Conservation (phyloP, 2,329 filamentous ascomycete species). For the Proliferodiscus dingleyae region DNA sequence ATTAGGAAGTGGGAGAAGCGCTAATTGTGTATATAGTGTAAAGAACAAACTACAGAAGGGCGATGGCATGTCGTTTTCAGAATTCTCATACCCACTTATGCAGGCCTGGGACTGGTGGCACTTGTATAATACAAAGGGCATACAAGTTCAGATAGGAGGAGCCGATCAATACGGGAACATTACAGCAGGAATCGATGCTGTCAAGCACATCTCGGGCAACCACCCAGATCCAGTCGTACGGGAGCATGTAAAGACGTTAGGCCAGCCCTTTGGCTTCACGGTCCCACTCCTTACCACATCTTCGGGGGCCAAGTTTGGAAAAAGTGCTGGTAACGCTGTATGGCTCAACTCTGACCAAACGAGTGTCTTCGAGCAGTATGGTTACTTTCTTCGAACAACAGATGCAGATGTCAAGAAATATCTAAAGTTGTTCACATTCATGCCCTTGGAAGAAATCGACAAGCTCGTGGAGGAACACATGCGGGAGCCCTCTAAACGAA, state of each 20-base stretch:
- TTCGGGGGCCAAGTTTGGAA: conserved; percentile 86
- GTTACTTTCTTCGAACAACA: conserved; percentile 79
- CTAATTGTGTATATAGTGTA: conserved; percentile 41
- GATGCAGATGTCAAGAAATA: conserved; percentile 79
- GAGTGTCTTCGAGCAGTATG: conserved; percentile 77
- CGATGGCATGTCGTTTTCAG: conserved; percentile 89
- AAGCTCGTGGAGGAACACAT: conserved; percentile 63
- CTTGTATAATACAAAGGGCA: conserved; percentile 62
- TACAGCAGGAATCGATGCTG: conserved; percentile 77
- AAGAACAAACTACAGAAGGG: conserved; percentile 79
- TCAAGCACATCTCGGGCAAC: conserved; percentile 66
- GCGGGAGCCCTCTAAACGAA: conserved; percentile 62
- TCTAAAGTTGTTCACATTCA: conserved; percentile 85
- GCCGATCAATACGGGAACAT: conserved; percentile 98
- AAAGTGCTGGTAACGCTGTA: conserved; percentile 87
- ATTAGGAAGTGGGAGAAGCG: conserved; percentile 9
- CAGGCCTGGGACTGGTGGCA: conserved; percentile 98
- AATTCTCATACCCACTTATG: conserved; percentile 88
- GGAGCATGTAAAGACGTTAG: conserved; percentile 35
- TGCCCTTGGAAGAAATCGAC: conserved; percentile 66
- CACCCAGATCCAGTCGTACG: conserved; percentile 46
- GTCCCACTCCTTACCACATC: conserved; percentile 84
- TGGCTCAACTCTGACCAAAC: conserved; percentile 87
- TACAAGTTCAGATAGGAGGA: conserved; percentile 87
- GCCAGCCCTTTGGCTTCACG: conserved; percentile 73